A percentile compares a stretch with the other conserved stretches of the same genome.
These are phyloP conservation scores for Waltiozyma sp. DNA, from an alignment of 1,139 yeast species.

Conservation along the genomic window DNA sequence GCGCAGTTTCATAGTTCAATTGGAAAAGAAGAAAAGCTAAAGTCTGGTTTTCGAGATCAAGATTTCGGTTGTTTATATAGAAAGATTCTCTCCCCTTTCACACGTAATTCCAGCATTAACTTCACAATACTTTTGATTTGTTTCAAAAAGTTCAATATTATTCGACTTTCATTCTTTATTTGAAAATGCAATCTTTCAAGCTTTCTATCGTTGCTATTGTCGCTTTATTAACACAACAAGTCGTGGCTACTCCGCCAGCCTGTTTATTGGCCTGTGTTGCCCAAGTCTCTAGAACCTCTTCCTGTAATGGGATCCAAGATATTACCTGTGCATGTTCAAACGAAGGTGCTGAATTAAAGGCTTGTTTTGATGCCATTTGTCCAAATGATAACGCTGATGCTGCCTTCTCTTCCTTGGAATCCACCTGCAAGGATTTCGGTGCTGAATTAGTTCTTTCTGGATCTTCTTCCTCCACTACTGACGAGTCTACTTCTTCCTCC, in stretches of 20 bases:
- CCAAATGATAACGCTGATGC: conserved; percentile 46
- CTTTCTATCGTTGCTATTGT: conserved; percentile 39
- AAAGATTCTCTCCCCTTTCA: too few relatives aligned
- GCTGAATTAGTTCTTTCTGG: conserved; percentile 23
- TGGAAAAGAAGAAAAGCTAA: not conserved
- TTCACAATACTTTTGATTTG: too few relatives aligned
- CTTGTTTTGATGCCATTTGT: conserved; percentile 55
- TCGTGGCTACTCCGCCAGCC: conserved; percentile 75
- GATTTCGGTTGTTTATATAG: too few relatives aligned
- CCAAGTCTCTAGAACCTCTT: conserved; percentile 44
- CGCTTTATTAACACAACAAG: conserved; percentile 37
- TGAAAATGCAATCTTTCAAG: conserved; percentile 23
- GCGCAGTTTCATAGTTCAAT: not conserved
- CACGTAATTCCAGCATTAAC: too few relatives aligned
- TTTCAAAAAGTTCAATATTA: too few relatives aligned
- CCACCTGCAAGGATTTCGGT: conserved; percentile 37
- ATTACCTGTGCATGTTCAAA: conserved; percentile 54
- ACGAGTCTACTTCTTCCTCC: conserved; percentile 25
- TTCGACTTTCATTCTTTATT: not conserved
- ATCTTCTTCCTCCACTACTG: conserved; percentile 22
- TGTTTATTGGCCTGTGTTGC: conserved; percentile 88
- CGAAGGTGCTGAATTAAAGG: conserved; percentile 37
- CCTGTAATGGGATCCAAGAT: conserved; percentile 49
- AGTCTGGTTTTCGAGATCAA: too few relatives aligned
- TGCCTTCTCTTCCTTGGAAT: conserved; percentile 48